Percentiles rank a stretch among this genome's conserved stretches.
Evolutionary conservation across 352 stramenopile genomes (phyloP).

Genomic region (Globisporangium irregulare): DNA sequence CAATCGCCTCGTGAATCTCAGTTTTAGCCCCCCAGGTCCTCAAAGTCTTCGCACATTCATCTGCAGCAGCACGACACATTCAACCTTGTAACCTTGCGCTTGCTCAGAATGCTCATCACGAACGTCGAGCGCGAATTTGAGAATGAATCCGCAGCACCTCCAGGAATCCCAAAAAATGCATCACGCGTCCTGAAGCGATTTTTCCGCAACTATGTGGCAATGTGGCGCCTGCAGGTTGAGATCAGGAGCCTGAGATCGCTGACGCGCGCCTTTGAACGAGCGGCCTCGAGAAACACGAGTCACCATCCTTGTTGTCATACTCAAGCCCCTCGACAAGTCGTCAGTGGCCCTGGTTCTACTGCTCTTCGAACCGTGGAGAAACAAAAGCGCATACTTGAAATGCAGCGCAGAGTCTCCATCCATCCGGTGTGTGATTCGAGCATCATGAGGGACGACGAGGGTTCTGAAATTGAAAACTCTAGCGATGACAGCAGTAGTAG

Average conservation of each 20-base stretch:
- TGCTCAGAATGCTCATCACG: neutral
- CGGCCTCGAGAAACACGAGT: neutral
- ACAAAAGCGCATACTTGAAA: conserved; percentile 6
- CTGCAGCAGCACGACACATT: neutral
- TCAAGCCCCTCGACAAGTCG: neutral
- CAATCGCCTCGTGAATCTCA: neutral
- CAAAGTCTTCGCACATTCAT: neutral
- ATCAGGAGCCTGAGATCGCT: conserved; percentile 15
- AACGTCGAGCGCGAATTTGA: neutral
- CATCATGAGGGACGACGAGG: neutral
- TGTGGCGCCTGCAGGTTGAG: conserved; percentile 14
- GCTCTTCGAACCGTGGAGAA: neutral
- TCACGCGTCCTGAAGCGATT: conserved; percentile 19
- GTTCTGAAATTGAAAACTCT: conserved; percentile 3
- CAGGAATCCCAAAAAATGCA: neutral
- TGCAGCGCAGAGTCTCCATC: neutral
- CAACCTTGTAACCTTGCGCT: neutral
- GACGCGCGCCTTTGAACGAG: conserved; percentile 17
- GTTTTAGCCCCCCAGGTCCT: neutral
- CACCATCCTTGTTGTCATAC: neutral
- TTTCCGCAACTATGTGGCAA: conserved; percentile 14
- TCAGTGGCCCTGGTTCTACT: too few species aligned
- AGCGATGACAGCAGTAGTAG: conserved; percentile 15
- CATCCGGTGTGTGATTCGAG: too few species aligned
- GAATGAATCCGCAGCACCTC: neutral